phyloP scores from a whole-genome alignment of 305 asterid species.

The Rubia tinctorum region DNA sequence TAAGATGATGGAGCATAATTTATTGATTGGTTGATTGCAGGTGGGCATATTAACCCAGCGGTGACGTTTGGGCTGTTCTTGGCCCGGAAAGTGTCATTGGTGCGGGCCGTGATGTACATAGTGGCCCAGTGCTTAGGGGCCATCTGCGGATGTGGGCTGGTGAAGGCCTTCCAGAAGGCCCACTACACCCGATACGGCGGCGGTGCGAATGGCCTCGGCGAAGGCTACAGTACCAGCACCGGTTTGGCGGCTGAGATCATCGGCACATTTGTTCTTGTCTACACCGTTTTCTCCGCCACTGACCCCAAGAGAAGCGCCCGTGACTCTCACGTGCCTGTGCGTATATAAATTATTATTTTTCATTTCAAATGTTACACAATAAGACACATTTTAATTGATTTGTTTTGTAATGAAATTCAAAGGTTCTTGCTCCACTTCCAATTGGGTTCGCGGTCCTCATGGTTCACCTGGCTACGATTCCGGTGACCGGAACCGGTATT shows the following conservation, averaged over 20 bases:
- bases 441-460: constrained; percentile 74
- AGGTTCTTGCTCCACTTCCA: constrained; percentile 81
- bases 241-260: constrained; percentile 68
- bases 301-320: constrained; percentile 71
- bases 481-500: constrained; percentile 68
- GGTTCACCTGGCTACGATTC: constrained; percentile 79
- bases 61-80: constrained; percentile 60
- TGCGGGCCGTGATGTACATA: constrained; percentile 55
- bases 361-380: background rate
- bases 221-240: constrained; percentile 49
- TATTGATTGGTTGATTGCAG: constrained; percentile 23
- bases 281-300: constrained; percentile 69
- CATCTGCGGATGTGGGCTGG: constrained; percentile 52
- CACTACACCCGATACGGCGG: constrained; percentile 42
- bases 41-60: constrained; percentile 61
- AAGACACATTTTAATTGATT: background rate
- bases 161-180: constrained; percentile 51
- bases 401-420: background rate
- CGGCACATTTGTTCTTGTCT: constrained; percentile 64
- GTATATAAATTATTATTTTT: constrained; percentile 2
- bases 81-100: constrained; percentile 56
- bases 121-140: constrained; percentile 73
- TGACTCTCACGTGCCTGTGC: constrained; percentile 72
- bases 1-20: too few species aligned
- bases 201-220: constrained; percentile 46